These are phyloP conservation scores for Sphaerulina musiva DNA, from an alignment of 2,329 filamentous ascomycete genomes.

Conservation along the genomic window DNA sequence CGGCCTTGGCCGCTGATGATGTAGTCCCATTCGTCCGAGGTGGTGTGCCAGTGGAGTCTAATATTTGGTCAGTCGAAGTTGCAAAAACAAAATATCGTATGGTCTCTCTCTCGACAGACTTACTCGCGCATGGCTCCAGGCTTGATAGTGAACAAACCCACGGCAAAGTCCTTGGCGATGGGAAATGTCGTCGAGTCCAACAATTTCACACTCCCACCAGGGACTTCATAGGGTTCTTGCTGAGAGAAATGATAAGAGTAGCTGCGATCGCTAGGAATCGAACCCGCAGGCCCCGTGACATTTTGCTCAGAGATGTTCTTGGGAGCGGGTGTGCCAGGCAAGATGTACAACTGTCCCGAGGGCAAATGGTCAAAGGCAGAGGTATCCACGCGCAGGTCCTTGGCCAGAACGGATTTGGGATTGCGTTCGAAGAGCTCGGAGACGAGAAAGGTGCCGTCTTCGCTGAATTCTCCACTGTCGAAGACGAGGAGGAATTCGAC, in stretches of 20 bases:
- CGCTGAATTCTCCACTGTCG: slow-evolving; percentile 53
- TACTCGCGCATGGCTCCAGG: slow-evolving; percentile 57
- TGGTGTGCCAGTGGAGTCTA: slow-evolving; percentile 56
- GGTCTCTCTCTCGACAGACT: neutral
- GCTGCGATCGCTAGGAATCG: slow-evolving; percentile 23
- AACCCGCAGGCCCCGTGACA: slow-evolving; percentile 35
- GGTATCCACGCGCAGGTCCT: slow-evolving; percentile 38
- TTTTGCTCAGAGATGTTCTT: slow-evolving; percentile 39
- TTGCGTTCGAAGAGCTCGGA: slow-evolving; percentile 33
- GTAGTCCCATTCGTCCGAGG: slow-evolving; percentile 56
- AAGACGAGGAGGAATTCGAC: slow-evolving; percentile 57
- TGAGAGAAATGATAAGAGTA: slow-evolving; percentile 42
- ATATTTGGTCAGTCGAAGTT: neutral
- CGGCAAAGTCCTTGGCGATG: slow-evolving; percentile 49
- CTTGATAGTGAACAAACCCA: slow-evolving; percentile 52
- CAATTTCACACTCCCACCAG: slow-evolving; percentile 55
- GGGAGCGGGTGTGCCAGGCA: slow-evolving; percentile 37
- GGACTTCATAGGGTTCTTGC: slow-evolving; percentile 46
- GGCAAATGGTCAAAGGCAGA: slow-evolving; percentile 36
- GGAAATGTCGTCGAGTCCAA: slow-evolving; percentile 54
- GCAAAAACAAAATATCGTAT: too few species aligned
- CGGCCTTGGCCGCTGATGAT: slow-evolving; percentile 53
- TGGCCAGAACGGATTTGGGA: slow-evolving; percentile 38
- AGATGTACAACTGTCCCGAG: slow-evolving; percentile 39
- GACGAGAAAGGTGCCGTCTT: slow-evolving; percentile 55